Conservation (phyloP, 139 green algal species). For the Coelastrella sp. region DNA sequence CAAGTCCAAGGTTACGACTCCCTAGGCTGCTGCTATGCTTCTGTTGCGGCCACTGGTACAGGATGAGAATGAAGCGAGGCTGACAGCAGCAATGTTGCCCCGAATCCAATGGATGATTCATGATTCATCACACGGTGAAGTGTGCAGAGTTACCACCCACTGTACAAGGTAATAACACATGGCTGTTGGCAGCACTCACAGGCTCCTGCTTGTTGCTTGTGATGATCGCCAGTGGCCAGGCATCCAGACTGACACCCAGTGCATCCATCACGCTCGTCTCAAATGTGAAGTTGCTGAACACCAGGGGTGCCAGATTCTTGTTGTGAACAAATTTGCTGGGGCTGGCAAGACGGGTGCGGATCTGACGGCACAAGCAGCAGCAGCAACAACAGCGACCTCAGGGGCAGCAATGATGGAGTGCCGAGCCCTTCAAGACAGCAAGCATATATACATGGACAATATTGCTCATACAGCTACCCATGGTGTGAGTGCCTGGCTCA, state of each 20-base stretch:
- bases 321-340: conserved; percentile 11
- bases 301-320: conserved; percentile 16
- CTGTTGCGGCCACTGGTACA: too few relatives aligned
- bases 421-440: neutral
- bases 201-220: conserved; percentile 25
- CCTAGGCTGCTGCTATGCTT: too few relatives aligned
- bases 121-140: too few relatives aligned
- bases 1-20: too few relatives aligned
- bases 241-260: neutral
- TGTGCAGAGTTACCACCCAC: too few relatives aligned
- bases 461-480: too few relatives aligned
- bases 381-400: neutral
- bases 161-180: neutral
- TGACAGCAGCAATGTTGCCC: too few relatives aligned
- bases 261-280: neutral
- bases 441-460: too few relatives aligned
- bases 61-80: too few relatives aligned
- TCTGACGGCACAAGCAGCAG: neutral
- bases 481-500: too few relatives aligned
- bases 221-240: conserved; percentile 16
- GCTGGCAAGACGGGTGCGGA: conserved; percentile 16
- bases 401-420: neutral
- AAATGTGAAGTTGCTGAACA: conserved; percentile 1
- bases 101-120: too few relatives aligned
- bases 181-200: neutral